Base-by-base conservation (phyloP, 805 yeast genomes). In the Priceomyces melissophilus region DNA sequence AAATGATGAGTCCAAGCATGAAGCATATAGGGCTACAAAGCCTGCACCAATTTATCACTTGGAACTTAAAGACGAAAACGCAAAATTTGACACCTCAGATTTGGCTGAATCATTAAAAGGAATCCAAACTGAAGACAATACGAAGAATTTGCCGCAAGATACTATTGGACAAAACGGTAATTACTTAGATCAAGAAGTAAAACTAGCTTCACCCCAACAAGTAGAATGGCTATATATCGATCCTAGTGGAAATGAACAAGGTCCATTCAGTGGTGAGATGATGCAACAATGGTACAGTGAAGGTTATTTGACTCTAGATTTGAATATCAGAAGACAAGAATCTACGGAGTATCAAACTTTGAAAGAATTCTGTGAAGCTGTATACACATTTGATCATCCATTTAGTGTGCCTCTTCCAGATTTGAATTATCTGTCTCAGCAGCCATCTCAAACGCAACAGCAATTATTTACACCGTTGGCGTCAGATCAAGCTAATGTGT, bases 241-340 rank as follows among this genome's bases (percentile, higher is more conserved):
- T 58, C 80, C 87, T 0, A 59, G 71, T 31, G 87, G 85, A 3
- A 71, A 63, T 38, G 81, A 79, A 46, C 95, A 87, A 57, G 96
- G 96, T 15, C 96, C 96, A 3, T 87, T 87, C 61, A 69, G 70
- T 35, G 88, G 90, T 2, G 58, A 62, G 17, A 63, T 75, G 61
- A 87, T 87, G 96, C 90, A 85, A 48, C 78, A 69, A 38, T 87
- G 96, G 96, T 78, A 75, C 43, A 54, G 74, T 7, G 74, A 73
- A 32, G 78, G 80, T 2, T 85, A 82, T 61, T 68, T 87, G 49
- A 65, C 65, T 30, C 69, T 67, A 9, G 78, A 73, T 43, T 65
- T 87, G 46, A 63, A 64, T 31, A 65, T 88, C 41, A 73, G 84
- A 41, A 74, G 91, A 26, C 75, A 69, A 14, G 83, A 75, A 35